phyloP scores from a whole-genome alignment of 2,329 filamentous ascomycete species.

The Sarocladiaceae sp. region DNA sequence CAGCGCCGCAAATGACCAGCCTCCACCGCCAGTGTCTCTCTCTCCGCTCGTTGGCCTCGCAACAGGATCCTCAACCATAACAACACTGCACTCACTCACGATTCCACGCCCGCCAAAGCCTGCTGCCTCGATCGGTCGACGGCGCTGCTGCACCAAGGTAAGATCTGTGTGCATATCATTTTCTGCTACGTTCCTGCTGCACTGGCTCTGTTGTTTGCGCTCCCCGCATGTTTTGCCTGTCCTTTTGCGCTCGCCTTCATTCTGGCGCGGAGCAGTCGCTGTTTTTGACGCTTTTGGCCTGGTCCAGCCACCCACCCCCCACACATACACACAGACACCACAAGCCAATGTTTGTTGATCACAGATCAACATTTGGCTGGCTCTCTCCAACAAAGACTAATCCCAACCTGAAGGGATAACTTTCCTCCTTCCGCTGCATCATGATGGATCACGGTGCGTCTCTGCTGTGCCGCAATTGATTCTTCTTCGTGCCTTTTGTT shows the following conservation, averaged over 20 bases:
- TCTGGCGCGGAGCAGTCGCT: slow-evolving; percentile 6
- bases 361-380: slow-evolving; percentile 24
- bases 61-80: slow-evolving; percentile 33
- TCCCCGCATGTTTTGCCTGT: background rate
- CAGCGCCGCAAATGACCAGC: slow-evolving; percentile 8
- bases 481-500: background rate
- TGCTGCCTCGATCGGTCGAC: background rate
- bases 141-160: slow-evolving; percentile 15
- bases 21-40: slow-evolving; percentile 16
- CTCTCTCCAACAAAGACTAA: slow-evolving; percentile 24
- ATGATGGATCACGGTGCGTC: slow-evolving; percentile 7
- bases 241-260: slow-evolving; percentile 1
- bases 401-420: slow-evolving; percentile 25
- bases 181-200: slow-evolving; percentile 7
- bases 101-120: slow-evolving; percentile 14
- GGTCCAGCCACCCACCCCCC: slow-evolving; percentile 22
- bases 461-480: background rate
- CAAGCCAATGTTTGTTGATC: slow-evolving; percentile 36
- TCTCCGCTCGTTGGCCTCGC: slow-evolving; percentile 38
- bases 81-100: slow-evolving; percentile 19
- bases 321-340: slow-evolving; percentile 1
- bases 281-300: slow-evolving; percentile 16
- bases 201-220: slow-evolving; percentile 2
- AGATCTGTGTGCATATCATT: slow-evolving; percentile 13
- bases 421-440: slow-evolving; percentile 8